A percentile compares a stretch with the other conserved stretches of the same genome.
phyloP scores from a whole-genome alignment of 768 basidiomycete species.

The Auricularia heimuer region DNA sequence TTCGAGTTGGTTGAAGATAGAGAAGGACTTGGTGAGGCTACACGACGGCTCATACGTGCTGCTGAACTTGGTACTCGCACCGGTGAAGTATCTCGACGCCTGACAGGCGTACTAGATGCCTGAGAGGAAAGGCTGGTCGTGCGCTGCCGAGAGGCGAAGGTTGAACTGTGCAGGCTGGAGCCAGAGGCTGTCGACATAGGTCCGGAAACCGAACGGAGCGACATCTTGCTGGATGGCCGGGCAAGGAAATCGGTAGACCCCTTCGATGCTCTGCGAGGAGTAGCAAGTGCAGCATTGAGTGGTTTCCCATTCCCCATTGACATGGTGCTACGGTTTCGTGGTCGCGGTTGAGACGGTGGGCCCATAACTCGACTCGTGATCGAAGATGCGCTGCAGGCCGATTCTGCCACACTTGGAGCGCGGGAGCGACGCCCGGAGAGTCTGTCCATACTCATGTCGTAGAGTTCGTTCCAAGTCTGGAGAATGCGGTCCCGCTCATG shows the following conservation, averaged over 20 bases:
- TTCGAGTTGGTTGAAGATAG: constrained; percentile 45
- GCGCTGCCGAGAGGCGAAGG: constrained; percentile 77
- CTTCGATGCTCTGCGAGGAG: constrained; percentile 40
- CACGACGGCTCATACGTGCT: constrained; percentile 24
- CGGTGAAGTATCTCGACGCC: constrained; percentile 21
- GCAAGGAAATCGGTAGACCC: constrained; percentile 16
- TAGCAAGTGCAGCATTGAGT: constrained; percentile 10
- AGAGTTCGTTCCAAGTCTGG: constrained; percentile 73
- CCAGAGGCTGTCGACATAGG: not conserved
- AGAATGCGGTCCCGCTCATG: constrained; percentile 55
- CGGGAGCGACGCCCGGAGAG: constrained; percentile 53
- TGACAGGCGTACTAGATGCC: constrained; percentile 25
- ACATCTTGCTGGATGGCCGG: constrained; percentile 19
- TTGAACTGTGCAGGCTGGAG: constrained; percentile 42
- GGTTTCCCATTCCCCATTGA: not conserved
- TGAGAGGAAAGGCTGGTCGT: constrained; percentile 53
- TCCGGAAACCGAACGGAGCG: constrained; percentile 57
- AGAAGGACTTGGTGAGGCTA: constrained; percentile 53
- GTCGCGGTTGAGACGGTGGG: not conserved
- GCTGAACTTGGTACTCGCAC: constrained; percentile 25
- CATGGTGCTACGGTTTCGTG: not conserved
- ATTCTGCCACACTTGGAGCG: constrained; percentile 50
- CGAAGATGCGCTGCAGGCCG: constrained; percentile 44
- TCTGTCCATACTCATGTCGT: constrained; percentile 70
- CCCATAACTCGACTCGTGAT: constrained; percentile 6